Base-by-base conservation (phyloP, 192 early-diverging fungal genomes). In the Pecoramyces ruminantium region DNA sequence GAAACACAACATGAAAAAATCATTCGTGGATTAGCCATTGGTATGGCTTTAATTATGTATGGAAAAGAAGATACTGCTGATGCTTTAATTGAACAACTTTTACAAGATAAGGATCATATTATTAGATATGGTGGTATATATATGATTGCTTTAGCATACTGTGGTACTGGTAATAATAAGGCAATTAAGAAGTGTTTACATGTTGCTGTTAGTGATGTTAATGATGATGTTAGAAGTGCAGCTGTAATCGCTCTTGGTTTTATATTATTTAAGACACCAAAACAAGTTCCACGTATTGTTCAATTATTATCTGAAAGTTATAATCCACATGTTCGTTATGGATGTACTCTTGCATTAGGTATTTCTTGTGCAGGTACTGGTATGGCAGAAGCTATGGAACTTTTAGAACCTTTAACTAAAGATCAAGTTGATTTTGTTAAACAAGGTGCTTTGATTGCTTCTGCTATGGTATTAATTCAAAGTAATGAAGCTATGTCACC, bases 1-100 rank as follows among this genome's bases (percentile, higher is more conserved):
- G 97, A 98, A 81, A 99, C 98, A 11, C 95, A 96, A 85, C 98
- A 99, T 86, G 98, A 99, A 83, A 99, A 99, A 88, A 99, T 98
- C 82, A 98, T 99, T 80, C 94, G 98, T 39, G 95, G 96, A 78
- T 86, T 98, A 81, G 93, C 97, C 14, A 88, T 98, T 29, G 97
- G 98, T 78, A 94, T 99, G 79, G 92, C 96, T 0, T 84, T 99
- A 79, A 92, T 99, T 27, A 97, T 98, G 96, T 99, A 96, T 85
- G 98, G 95, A 21, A 92, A 92, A 83, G 96, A 98, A 86, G 96
- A 98, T 85, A 92, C 92, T 77, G 98, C 98, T 9, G 98, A 99
- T 85, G 85, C 82, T n/a, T 82, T 98, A 78, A 92, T 99, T 58
- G 95, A 96, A 82, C 87, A 89, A 80, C 90, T 99, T 17, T 86